These are phyloP conservation scores for Pseudozyma sp. DNA, from an alignment of 1,284 basidiomycete species.

Conservation along the genomic window DNA sequence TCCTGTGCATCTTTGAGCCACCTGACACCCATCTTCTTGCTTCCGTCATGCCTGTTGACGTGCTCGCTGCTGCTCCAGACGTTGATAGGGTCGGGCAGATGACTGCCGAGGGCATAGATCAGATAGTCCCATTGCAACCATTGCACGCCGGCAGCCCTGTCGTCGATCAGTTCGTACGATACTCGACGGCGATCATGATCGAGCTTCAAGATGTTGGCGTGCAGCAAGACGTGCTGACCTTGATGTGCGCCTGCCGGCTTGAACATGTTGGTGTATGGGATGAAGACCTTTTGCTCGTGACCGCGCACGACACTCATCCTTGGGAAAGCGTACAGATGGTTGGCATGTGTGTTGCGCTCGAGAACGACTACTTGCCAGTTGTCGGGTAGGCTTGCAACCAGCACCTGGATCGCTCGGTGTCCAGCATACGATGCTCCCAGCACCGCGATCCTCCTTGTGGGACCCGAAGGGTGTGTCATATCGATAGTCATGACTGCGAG, in stretches of 20 bases:
- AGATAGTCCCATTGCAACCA: slow-evolving; percentile 40
- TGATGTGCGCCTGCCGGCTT: slow-evolving; percentile 9
- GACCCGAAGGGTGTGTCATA: not conserved
- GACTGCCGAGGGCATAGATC: slow-evolving; percentile 46
- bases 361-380: slow-evolving; percentile 78
- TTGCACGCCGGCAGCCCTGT: slow-evolving; percentile 10
- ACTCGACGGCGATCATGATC: slow-evolving; percentile 8
- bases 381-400: slow-evolving; percentile 74
- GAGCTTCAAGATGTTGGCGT: slow-evolving; percentile 27
- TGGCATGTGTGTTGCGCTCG: slow-evolving; percentile 76
- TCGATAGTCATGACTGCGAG: slow-evolving; percentile 15
- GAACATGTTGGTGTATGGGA: slow-evolving; percentile 75
- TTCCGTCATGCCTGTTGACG: slow-evolving; percentile 17
- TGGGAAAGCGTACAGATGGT: slow-evolving; percentile 71
- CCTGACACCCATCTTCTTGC: slow-evolving; percentile 33
- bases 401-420: slow-evolving; percentile 73
- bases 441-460: slow-evolving; percentile 18
- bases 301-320: slow-evolving; percentile 70
- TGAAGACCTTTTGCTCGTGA: slow-evolving; percentile 73
- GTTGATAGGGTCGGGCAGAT: slow-evolving; percentile 49
- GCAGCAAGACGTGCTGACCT: slow-evolving; percentile 14
- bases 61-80: slow-evolving; percentile 29
- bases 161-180: slow-evolving; percentile 22
- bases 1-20: slow-evolving; percentile 45
- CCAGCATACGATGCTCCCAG: slow-evolving; percentile 61